These are phyloP conservation scores for Diaporthe helianthi DNA, from an alignment of 2,329 filamentous ascomycete genomes.

Conservation along the genomic window DNA sequence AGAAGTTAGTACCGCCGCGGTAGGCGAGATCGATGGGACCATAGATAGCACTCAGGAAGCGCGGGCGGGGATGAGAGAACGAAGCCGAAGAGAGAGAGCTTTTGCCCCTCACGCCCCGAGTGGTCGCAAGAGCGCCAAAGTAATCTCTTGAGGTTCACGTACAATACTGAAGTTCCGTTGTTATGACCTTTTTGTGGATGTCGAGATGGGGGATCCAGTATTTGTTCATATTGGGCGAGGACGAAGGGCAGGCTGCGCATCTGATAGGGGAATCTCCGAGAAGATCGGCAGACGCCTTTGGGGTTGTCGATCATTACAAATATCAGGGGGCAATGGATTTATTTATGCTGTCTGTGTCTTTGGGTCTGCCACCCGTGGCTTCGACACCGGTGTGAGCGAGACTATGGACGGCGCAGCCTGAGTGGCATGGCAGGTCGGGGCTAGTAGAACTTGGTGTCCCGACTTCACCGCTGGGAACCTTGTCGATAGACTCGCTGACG, in stretches of 20 bases:
- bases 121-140: no score
- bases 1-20: background rate
- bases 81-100: background rate
- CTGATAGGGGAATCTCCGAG: background rate
- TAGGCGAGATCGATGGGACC: background rate
- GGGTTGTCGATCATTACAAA: background rate
- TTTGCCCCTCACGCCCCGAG: background rate
- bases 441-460: constrained; percentile 12
- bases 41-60: background rate
- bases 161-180: constrained; percentile 61
- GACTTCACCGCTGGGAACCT: constrained; percentile 16
- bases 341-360: constrained; percentile 25
- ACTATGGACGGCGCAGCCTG: constrained; percentile 18
- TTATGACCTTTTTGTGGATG: constrained; percentile 68
- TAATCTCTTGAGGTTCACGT: background rate
- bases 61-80: background rate
- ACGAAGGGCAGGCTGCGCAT: constrained; percentile 14
- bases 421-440: constrained; percentile 18
- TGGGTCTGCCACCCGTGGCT: background rate
- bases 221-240: constrained; percentile 55
- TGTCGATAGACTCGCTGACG: constrained; percentile 10
- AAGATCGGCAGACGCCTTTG: constrained; percentile 7
- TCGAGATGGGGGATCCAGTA: constrained; percentile 68
- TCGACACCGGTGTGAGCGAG: constrained; percentile 1
- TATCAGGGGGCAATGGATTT: constrained; percentile 5